A percentile compares a stretch with the other conserved stretches of the same genome.
phyloP scores from a whole-genome alignment of 148 eudicot species.

The Fagopyrum homotropicum region DNA sequence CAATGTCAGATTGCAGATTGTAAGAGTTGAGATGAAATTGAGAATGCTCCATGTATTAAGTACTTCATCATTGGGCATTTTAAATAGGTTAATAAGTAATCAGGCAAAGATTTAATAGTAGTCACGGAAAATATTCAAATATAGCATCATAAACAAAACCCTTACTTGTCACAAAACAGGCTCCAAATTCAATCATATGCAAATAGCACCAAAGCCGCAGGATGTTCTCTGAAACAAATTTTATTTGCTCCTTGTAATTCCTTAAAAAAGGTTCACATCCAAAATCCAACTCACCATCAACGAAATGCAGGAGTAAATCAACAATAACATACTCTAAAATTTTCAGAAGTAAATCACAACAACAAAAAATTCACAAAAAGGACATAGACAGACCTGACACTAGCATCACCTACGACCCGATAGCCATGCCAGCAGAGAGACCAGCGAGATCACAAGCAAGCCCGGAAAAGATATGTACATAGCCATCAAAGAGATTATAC shows the following conservation, averaged over 20 bases:
- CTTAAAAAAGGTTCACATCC: neutral
- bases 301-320: neutral
- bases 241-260: neutral
- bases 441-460: conserved; percentile 61
- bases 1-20: conserved; percentile 5
- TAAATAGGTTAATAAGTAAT: neutral
- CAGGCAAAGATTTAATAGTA: neutral
- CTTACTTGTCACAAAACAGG: neutral
- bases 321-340: neutral
- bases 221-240: neutral
- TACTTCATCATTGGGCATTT: conserved; percentile 3
- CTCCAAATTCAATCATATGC: neutral
- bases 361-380: neutral
- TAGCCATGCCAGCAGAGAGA: conserved; percentile 58
- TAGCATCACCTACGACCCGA: conserved; percentile 63
- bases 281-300: neutral
- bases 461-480: conserved; percentile 55
- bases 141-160: neutral
- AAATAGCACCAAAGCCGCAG: neutral
- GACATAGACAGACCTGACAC: conserved; percentile 34
- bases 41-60: neutral
- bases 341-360: neutral
- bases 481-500: conserved; percentile 54
- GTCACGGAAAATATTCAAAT: neutral
- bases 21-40: neutral